Evolutionary conservation across 805 yeast species (phyloP), one percentile per base, ranked within the genome.

Genomic region (Lipomyces sp.): DNA sequence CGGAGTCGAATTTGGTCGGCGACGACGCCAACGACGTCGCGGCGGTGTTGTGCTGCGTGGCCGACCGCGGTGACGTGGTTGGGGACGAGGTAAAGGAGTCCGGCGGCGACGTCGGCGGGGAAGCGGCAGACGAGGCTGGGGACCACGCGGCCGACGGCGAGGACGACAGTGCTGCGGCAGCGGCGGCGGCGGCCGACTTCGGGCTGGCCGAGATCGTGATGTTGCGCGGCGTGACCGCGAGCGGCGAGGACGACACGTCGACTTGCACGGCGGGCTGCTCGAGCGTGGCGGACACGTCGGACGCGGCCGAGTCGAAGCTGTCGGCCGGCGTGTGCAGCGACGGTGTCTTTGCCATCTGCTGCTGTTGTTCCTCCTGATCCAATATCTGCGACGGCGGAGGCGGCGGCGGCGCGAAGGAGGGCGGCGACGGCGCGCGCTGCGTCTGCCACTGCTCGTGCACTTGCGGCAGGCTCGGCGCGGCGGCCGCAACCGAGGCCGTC

Each of bases 1-100:
- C 18, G n/a, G 36, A 39, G 34, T 43, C 55, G 41, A 10, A 26
- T 7, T 6, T 6, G 10, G 10, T 46, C 45, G 18, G 34, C 47
- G 22, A 28, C 47, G 28, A 40, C 43, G 37, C 37, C 35, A 14
- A 26, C 26, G 8, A 26, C 35, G 19, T 14, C 40, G 29, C 29
- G 10, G 29, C 10, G 29, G 29, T 26, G 29, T 26, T 7, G 29
- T 26, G 10, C 10, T n/a, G n/a, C n/a, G n/a, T n/a, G n/a, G n/a
- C n/a, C n/a, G n/a, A n/a, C n/a, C n/a, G n/a, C n/a, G 29, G 10
- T 10, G 29, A 26, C 29, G 29, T 26, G 10, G 32, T n/a, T 8
- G 24, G 21, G 2, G 40, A 35, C n/a, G 39, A 41, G 10, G 34
- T 23, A 7, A 23, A 32, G 38, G 38, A 33, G 36, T n/a, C 43